Evolutionary conservation across 139 green algal species (phyloP), one percentile per base, ranked within the genome.

Genomic region (Micromonas commoda): DNA sequence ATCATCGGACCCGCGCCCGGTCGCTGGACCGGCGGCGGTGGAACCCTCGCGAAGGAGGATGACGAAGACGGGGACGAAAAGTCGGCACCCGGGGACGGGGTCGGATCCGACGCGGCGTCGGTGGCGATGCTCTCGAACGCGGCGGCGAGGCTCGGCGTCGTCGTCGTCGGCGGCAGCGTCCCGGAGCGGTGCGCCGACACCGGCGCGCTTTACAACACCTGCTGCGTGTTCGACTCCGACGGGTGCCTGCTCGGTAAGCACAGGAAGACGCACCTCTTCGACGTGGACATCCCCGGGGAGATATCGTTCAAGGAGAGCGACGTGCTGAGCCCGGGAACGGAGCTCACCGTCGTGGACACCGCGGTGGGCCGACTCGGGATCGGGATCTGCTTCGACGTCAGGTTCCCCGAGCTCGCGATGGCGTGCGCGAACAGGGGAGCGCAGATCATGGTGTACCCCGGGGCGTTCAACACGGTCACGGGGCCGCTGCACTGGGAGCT

Each of bases 261-360:
- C 85, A 79, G 86, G 26, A 95, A 97, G 90, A 90, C 92, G 63
- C 95, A 99, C 76, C 84, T 99, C 5, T 99, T 99, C 86, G 95
- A 99, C 86, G 98, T 99, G 31, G 91, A 98, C 87, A 99, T 99
- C 45, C 95, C 95, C 0, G 95, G 95, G 33, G 94, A 96, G 76
- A 96, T 98, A 71, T 96, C 89, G 0, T 98, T 99, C 88, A 96
- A 91, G 78, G 95, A 99, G 85, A 95, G 87, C 1, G 82, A 94
- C 26, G 97, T 91, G 16, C 84, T 99, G 24, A 92, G 87, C 79
- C 86, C 2, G 93, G 94, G 3, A 67, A 89, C 68, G 13, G 77
- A 32, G 0, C 77, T 86, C 32, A 96, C 92, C 0, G 86, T 97
- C 4, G 85, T 97, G 16, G 90, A 97, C 76, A 97, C 93, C 29